Conservation (phyloP, 2,329 filamentous ascomycete species). For the Dendryphion nanum region DNA sequence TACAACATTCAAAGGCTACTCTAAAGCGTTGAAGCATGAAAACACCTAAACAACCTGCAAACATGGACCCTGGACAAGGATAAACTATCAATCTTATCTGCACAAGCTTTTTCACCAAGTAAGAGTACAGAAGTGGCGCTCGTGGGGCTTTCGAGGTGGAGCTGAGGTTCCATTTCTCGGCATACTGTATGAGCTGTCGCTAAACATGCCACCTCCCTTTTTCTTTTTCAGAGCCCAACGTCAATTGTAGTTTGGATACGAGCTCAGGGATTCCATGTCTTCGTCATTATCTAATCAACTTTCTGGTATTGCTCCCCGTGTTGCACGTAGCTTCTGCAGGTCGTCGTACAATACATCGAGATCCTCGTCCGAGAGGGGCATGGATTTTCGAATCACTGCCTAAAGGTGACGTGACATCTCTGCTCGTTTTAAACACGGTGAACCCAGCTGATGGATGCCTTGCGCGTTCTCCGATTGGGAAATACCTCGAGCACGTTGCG, state of each 20-base stretch:
- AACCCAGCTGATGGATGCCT: background rate
- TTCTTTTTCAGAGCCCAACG: conserved; percentile 1
- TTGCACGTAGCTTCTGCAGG: background rate
- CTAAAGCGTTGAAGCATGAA: too few species aligned
- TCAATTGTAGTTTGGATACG: conserved; percentile 1
- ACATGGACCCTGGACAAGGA: too few species aligned
- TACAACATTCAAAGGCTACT: conserved; percentile 1
- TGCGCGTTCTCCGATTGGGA: background rate
- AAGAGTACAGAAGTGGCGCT: too few species aligned
- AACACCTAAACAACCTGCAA: too few species aligned
- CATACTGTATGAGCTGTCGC: conserved; percentile 1
- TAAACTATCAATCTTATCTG: too few species aligned
- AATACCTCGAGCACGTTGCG: background rate
- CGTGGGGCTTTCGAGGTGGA: background rate
- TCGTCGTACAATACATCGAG: conserved; percentile 1
- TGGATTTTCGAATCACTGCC: conserved; percentile 1
- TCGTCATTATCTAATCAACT: conserved; percentile 1
- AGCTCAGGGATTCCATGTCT: conserved; percentile 1
- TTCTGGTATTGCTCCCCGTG: background rate
- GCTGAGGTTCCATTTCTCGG: background rate
- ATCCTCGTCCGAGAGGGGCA: background rate
- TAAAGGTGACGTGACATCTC: conserved; percentile 1
- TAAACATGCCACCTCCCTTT: conserved; percentile 1
- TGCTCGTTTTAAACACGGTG: conserved; percentile 1
- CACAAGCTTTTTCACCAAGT: too few species aligned